Evolutionary conservation across 176 grass and related monocot species (phyloP).

Genomic region (Oryza brachyantha): DNA sequence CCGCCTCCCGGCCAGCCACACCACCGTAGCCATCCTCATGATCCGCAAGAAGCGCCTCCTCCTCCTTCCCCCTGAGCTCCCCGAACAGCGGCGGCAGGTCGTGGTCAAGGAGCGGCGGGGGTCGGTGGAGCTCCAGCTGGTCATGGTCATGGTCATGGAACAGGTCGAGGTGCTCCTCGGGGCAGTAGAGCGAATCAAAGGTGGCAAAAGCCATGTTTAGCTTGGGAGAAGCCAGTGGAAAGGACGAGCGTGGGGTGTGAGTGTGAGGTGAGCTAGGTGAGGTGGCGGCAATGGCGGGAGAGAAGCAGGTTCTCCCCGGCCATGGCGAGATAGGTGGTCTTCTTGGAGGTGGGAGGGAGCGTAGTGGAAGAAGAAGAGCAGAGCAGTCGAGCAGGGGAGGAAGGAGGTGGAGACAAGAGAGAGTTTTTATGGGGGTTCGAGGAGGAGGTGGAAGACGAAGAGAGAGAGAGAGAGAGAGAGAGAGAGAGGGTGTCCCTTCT

Average conservation of each 20-base stretch:
- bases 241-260: too few species aligned
- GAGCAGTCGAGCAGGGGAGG: background rate
- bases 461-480: background rate
- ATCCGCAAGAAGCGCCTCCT: background rate
- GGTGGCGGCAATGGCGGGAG: conserved; percentile 13
- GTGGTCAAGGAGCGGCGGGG: conserved; percentile 22
- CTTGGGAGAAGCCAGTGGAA: too few species aligned
- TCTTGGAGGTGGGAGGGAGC: background rate
- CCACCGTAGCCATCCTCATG: conserved; percentile 40
- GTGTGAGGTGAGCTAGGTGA: too few species aligned
- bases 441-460: conserved; percentile 23
- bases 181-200: conserved; percentile 68
- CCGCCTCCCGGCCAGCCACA: conserved; percentile 33
- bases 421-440: conserved; percentile 44
- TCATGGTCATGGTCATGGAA: conserved; percentile 30
- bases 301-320: conserved; percentile 33
- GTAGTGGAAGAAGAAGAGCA: too few species aligned
- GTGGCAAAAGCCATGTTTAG: conserved; percentile 53
- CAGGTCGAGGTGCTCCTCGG: conserved; percentile 63
- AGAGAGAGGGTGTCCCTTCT: too few species aligned
- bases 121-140: background rate
- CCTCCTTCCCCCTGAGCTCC: conserved; percentile 39
- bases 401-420: conserved; percentile 14
- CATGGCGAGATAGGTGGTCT: conserved; percentile 28
- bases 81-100: conserved; percentile 42